Percentiles rank a stretch among this genome's conserved stretches.
Conservation (phyloP, 1,139 yeast genomes). For the Candida dubliniensis region DNA sequence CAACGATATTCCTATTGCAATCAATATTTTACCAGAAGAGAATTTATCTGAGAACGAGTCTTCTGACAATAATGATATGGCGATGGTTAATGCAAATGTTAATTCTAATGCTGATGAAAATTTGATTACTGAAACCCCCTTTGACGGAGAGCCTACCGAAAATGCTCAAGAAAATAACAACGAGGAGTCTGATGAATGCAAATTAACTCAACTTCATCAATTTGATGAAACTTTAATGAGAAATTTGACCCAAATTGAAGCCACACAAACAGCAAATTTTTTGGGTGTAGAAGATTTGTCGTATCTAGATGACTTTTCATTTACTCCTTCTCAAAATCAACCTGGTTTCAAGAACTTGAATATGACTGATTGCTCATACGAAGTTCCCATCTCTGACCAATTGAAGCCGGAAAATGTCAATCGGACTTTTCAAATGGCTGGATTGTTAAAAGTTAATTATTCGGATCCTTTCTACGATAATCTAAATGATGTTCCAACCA, state of each 20-base stretch:
- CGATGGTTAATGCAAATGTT: constrained; percentile 11
- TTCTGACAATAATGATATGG: constrained; percentile 14
- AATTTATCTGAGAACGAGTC: constrained; percentile 4
- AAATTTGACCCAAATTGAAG: constrained; percentile 16
- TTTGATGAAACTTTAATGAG: constrained; percentile 16
- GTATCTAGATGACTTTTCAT: constrained; percentile 11
- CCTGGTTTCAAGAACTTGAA: constrained; percentile 8
- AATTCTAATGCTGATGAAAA: constrained; percentile 14
- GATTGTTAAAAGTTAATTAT: constrained; percentile 54
- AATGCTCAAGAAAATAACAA: not conserved
- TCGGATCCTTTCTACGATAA: constrained; percentile 63
- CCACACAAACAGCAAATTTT: constrained; percentile 4
- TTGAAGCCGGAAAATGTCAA: constrained; percentile 25
- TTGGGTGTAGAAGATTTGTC: constrained; percentile 5
- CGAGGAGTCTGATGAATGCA: no score
- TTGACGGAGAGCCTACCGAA: not conserved
- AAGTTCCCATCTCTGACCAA: constrained; percentile 20
- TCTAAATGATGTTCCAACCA: constrained; percentile 48
- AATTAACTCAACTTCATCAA: constrained; percentile 3
- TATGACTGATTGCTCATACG: constrained; percentile 17
- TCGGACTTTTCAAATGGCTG: constrained; percentile 41
- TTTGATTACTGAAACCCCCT: not conserved
- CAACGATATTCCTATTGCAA: not conserved
- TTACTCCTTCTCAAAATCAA: constrained; percentile 10
- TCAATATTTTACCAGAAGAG: constrained; percentile 1